Evolutionary conservation across 2,329 filamentous ascomycete species (phyloP), one percentile per base, ranked within the genome.

Genomic region (Teratosphaeriaceae sp.): DNA sequence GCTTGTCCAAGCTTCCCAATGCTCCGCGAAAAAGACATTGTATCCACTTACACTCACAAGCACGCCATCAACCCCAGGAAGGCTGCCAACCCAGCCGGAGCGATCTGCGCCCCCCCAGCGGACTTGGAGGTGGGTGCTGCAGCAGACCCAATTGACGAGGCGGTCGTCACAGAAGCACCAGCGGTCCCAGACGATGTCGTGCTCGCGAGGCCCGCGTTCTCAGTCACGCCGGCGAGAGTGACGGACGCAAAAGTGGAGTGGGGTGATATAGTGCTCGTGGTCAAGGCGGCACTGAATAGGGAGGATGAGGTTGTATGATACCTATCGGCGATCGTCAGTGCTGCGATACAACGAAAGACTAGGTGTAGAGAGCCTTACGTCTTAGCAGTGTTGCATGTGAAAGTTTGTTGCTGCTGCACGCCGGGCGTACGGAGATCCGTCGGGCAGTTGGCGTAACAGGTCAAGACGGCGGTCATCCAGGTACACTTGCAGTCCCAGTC

Each of bases 381-480:
- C 30, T 52, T 51, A 15, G 60, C 60, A 40, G 60, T 59, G 45
- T 56, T 55, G 51, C 61, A 64, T 33, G 65, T 67, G 20, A 62
- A 53, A 15, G 59, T 42, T 31, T 54, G 47, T 47, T 61, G 47
- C 52, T 65, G 55, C 52, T 65, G 43, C 23, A 59, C 63, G 23
- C 56, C 56, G 43, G 56, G 56, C 29, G 57, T 53, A 38, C 59
- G 62, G 13, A 65, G 48, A 54, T 55, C 50, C 73, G 69, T 50
- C 40, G 78, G 77, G 66, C 80, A 82, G 68, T 79, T 78, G 68
- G 75, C 74, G 67, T 79, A 82, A 73, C 79, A 82, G 11, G 51
- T 54, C 8, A 56, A 37, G 39, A 62, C 50, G 37, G 54, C 54
- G 27, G 58, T 71, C 60, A 73, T 76, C 52, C 75, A 70, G 38